These are phyloP conservation scores for Neoarthrinium moseri DNA, from an alignment of 2,329 filamentous ascomycete genomes.

Conservation along the genomic window DNA sequence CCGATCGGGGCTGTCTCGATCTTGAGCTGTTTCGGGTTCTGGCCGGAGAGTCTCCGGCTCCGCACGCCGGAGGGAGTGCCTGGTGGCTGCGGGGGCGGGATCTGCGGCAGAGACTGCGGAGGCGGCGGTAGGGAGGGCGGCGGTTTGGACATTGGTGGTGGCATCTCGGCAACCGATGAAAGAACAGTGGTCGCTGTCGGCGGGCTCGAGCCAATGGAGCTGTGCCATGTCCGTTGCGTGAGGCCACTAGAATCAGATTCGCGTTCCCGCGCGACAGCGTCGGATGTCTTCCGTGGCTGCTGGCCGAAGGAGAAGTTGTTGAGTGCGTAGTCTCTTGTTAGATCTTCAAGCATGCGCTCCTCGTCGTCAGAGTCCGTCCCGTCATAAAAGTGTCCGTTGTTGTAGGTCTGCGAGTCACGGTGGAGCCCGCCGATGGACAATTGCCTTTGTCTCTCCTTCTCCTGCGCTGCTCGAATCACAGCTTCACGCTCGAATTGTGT, in stretches of 20 bases:
- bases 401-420: conserved; percentile 44
- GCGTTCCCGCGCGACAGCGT: conserved; percentile 54
- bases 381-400: conserved; percentile 58
- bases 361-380: conserved; percentile 66
- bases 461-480: conserved; percentile 58
- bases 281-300: conserved; percentile 56
- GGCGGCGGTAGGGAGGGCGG: conserved; percentile 41
- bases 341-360: conserved; percentile 79
- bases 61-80: conserved; percentile 54
- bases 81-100: conserved; percentile 35
- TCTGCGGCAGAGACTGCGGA: conserved; percentile 45
- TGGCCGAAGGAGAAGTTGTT: conserved; percentile 79
- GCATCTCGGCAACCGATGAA: conserved; percentile 69
- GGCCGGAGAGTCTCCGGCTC: conserved; percentile 75
- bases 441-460: conserved; percentile 53
- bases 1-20: conserved; percentile 69
- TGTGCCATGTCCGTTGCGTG: conserved; percentile 79
- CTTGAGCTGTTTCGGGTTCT: conserved; percentile 78
- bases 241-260: conserved; percentile 80
- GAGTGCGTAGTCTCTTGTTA: conserved; percentile 79
- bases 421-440: conserved; percentile 24
- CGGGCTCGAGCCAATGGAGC: conserved; percentile 71
- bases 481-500: conserved; percentile 62
- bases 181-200: conserved; percentile 66
- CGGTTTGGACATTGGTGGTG: conserved; percentile 19